Evolutionary conservation across 257 asterid genomes (phyloP).

Genomic region (Nicotiana knightiana): DNA sequence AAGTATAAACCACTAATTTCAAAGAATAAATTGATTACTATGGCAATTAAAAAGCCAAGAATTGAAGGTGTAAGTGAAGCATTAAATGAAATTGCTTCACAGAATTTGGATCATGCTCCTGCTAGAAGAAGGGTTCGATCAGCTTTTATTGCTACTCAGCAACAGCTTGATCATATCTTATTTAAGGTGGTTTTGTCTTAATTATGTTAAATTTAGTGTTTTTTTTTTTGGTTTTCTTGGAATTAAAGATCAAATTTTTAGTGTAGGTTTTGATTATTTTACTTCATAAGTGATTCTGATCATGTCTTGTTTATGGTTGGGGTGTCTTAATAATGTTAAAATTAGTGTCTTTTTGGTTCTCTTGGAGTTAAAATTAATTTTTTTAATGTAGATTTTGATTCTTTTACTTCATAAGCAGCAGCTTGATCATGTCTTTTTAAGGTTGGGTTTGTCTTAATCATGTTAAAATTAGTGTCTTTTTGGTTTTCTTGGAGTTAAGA

Average conservation of each 20-base stretch:
- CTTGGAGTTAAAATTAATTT: conserved; percentile 9
- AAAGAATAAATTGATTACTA: conserved; percentile 19
- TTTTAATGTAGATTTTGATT: no score
- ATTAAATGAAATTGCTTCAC: conserved; percentile 76
- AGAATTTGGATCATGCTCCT: conserved; percentile 81
- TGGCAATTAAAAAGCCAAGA: conserved; percentile 53
- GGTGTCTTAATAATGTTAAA: background rate
- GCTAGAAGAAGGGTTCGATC: conserved; percentile 91
- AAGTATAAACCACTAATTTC: conserved; percentile 11
- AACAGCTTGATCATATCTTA: conserved; percentile 77
- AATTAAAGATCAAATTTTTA: background rate
- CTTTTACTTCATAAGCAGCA: no score
- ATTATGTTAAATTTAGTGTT: background rate
- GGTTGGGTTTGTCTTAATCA: conserved; percentile 25
- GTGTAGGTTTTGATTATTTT: no score
- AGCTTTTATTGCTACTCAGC: conserved; percentile 62
- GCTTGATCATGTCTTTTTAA: conserved; percentile 12
- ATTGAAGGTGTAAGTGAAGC: conserved; percentile 79
- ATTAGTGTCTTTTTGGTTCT: background rate
- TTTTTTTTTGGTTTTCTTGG: background rate
- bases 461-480: background rate
- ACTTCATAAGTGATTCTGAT: no score
- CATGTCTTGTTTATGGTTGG: conserved; percentile 36
- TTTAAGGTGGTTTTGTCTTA: conserved; percentile 44
- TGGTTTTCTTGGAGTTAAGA: background rate